These are phyloP conservation scores for Claviceps arundinis DNA, from an alignment of 2,329 filamentous ascomycete genomes.

Conservation along the genomic window DNA sequence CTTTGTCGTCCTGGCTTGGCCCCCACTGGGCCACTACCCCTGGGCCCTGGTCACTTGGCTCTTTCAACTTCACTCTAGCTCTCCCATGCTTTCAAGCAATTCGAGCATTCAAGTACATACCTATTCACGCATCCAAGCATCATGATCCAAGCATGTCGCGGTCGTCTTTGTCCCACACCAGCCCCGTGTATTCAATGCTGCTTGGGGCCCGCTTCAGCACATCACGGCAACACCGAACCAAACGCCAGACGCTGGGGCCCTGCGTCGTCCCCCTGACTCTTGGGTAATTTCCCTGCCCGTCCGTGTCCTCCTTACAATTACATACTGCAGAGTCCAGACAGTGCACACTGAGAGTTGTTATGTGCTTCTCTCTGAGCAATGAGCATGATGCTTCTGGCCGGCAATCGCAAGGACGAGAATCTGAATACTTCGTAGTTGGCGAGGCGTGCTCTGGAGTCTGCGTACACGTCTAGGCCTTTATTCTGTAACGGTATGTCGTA, in stretches of 20 bases:
- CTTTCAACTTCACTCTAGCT: slow-evolving; percentile 1
- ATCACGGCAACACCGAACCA: slow-evolving; percentile 1
- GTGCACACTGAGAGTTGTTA: neutral
- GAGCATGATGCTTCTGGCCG: neutral
- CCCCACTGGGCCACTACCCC: neutral
- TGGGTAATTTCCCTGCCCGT: slow-evolving; percentile 5
- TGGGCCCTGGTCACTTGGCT: neutral
- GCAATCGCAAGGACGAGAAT: neutral
- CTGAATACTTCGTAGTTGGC: neutral
- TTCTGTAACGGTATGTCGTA: neutral
- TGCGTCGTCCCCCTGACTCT: neutral
- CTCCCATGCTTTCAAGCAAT: neutral
- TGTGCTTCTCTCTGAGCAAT: neutral
- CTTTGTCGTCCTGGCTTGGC: slow-evolving; percentile 2
- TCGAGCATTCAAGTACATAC: neutral
- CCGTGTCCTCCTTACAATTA: neutral
- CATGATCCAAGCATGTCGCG: neutral
- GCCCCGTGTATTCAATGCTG: slow-evolving; percentile 3
- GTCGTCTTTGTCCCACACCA: slow-evolving; percentile 6
- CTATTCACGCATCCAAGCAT: too few species aligned
- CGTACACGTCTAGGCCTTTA: neutral
- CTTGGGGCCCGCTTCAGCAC: slow-evolving; percentile 1
- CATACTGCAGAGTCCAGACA: too few species aligned
- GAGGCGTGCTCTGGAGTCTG: neutral
- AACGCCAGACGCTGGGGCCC: slow-evolving; percentile 6